Percentiles rank a stretch among this genome's conserved stretches.
Conservation (phyloP, 805 yeast species). For the Grigorovia jiainica region DNA sequence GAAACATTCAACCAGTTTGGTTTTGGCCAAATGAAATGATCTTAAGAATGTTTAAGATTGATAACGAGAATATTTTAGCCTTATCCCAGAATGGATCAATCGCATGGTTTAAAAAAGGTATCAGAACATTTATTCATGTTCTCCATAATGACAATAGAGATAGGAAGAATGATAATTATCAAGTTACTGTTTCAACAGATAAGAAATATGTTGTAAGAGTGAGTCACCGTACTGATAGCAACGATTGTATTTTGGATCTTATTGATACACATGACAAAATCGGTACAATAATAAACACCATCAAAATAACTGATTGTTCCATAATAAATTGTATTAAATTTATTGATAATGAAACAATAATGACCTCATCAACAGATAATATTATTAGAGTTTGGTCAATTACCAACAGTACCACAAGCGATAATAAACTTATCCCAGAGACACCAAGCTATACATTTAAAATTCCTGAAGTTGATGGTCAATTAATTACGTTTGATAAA, state of each 20-base stretch:
- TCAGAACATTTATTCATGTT: slow-evolving; percentile 18
- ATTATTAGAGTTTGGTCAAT: slow-evolving; percentile 4
- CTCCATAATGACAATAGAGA: slow-evolving; percentile 9
- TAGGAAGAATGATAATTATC: slow-evolving; percentile 4
- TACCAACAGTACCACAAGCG: no score
- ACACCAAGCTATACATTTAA: slow-evolving; percentile 16
- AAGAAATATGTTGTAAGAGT: slow-evolving; percentile 13
- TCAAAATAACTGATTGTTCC: slow-evolving; percentile 5
- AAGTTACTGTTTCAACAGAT: slow-evolving; percentile 19
- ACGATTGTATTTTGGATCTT: slow-evolving; percentile 12
- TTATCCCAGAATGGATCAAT: slow-evolving; percentile 23
- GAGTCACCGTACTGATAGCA: neutral
- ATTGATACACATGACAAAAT: slow-evolving; percentile 17
- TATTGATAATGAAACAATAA: slow-evolving; percentile 13
- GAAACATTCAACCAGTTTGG: slow-evolving; percentile 19
- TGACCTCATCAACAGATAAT: slow-evolving; percentile 20
- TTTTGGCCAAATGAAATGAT: slow-evolving; percentile 21
- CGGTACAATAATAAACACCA: slow-evolving; percentile 17
- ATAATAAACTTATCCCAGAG: no score
- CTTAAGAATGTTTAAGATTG: slow-evolving; percentile 13
- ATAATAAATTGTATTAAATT: slow-evolving; percentile 10
- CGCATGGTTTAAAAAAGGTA: slow-evolving; percentile 25
- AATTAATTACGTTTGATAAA: slow-evolving; percentile 13
- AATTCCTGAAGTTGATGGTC: slow-evolving; percentile 15
- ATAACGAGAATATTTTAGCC: slow-evolving; percentile 20